Evolutionary conservation across 805 yeast species (phyloP).

Genomic region (Scheffersomyces amazonensis): DNA sequence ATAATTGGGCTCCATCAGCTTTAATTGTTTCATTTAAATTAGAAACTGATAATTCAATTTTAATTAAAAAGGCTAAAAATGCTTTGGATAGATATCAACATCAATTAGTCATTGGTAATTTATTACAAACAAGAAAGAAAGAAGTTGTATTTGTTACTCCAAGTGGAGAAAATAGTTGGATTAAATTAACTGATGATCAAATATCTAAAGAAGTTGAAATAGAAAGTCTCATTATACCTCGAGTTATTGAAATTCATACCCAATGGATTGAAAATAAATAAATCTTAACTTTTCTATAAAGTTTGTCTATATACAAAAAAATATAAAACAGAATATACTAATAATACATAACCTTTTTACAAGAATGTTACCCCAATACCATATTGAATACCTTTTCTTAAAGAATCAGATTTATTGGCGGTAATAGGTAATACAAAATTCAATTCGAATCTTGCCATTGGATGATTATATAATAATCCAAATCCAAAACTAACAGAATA

Average conservation of each 20-base stretch:
- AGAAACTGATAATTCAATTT: constrained; percentile 76
- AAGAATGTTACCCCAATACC: constrained; percentile 60
- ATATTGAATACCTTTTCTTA: constrained; percentile 54
- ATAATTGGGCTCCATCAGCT: constrained; percentile 92
- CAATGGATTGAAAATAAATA: constrained; percentile 48
- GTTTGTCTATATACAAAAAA: background rate
- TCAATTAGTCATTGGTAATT: constrained; percentile 91
- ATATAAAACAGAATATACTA: background rate
- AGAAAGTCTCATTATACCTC: constrained; percentile 79
- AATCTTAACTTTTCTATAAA: background rate
- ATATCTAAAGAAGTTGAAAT: constrained; percentile 51
- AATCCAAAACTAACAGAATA: constrained; percentile 43
- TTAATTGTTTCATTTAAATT: constrained; percentile 93
- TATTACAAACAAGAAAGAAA: constrained; percentile 81
- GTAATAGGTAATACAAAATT: constrained; percentile 52
- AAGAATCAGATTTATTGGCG: constrained; percentile 42
- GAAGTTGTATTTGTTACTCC: constrained; percentile 83
- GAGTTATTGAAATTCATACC: constrained; percentile 61
- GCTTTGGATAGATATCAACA: constrained; percentile 87
- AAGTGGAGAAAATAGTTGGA: constrained; percentile 40
- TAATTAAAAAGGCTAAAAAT: constrained; percentile 70
- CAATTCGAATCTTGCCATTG: constrained; percentile 56
- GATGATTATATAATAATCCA: constrained; percentile 53
- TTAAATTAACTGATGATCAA: constrained; percentile 44
- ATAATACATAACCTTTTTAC: constrained; percentile 17